A percentile compares a stretch with the other conserved stretches of the same genome.
These are phyloP conservation scores for Talaromyces sp. DNA, from an alignment of 2,329 filamentous ascomycete species.

Conservation along the genomic window DNA sequence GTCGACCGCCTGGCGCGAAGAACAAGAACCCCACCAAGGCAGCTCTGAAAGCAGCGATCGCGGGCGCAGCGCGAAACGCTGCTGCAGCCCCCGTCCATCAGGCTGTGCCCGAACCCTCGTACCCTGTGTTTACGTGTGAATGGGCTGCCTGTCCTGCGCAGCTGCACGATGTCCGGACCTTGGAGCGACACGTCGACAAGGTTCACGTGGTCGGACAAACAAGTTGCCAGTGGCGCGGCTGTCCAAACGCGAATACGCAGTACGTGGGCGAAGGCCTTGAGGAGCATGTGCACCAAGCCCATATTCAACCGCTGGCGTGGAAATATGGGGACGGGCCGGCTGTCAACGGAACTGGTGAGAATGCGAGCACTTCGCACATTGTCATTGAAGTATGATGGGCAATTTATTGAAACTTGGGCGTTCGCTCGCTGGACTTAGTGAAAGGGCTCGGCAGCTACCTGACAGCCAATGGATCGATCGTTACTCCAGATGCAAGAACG, in stretches of 20 bases:
- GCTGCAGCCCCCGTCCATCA: slow-evolving; percentile 5
- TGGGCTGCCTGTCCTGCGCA: slow-evolving; percentile 55
- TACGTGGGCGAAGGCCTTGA: slow-evolving; percentile 37
- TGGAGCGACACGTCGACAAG: slow-evolving; percentile 56
- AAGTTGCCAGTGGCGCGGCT: slow-evolving; percentile 18
- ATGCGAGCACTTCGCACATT: slow-evolving; percentile 10
- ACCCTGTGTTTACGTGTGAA: slow-evolving; percentile 49
- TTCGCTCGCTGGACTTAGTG: slow-evolving; percentile 23
- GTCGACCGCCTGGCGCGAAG: slow-evolving; percentile 26
- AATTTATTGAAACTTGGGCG: slow-evolving; percentile 10
- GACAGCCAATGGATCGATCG: slow-evolving; percentile 42
- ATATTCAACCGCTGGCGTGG: slow-evolving; percentile 53
- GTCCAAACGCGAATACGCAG: slow-evolving; percentile 12
- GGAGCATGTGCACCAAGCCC: slow-evolving; percentile 47
- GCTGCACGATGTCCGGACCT: slow-evolving; percentile 56
- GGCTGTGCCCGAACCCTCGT: slow-evolving; percentile 17
- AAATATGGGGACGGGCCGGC: slow-evolving; percentile 56
- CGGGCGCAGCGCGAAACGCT: not conserved
- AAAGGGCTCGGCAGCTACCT: slow-evolving; percentile 41
- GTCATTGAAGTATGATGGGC: slow-evolving; percentile 18
- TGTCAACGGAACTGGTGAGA: slow-evolving; percentile 52
- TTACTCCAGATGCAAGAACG: slow-evolving; percentile 40
- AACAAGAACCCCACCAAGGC: slow-evolving; percentile 19
- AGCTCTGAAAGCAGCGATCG: slow-evolving; percentile 1
- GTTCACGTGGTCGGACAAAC: slow-evolving; percentile 40